Conservation (phyloP, 2,329 filamentous ascomycete species). For the Chrysoporthe puriensis region DNA sequence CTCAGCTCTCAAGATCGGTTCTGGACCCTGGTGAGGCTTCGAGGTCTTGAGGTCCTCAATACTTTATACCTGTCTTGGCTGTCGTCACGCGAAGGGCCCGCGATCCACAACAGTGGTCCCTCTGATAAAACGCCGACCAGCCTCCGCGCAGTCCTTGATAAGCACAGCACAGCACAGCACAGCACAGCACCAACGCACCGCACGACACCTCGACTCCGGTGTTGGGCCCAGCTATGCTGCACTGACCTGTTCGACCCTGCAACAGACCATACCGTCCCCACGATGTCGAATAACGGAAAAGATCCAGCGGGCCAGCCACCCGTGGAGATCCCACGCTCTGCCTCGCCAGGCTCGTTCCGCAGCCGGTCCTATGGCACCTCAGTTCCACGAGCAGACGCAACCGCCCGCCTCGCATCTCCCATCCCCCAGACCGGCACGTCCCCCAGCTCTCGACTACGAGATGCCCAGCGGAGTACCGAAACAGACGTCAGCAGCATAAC, state of each 20-base stretch:
- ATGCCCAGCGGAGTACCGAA: conserved; percentile 43
- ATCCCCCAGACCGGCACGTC: conserved; percentile 46
- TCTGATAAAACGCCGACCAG: conserved; percentile 5
- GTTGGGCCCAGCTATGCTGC: conserved; percentile 11
- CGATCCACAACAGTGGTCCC: conserved; percentile 10
- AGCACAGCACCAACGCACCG: conserved; percentile 11
- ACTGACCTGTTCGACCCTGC: conserved; percentile 5
- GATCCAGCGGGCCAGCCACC: conserved; percentile 37
- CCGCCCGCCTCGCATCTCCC: conserved; percentile 64
- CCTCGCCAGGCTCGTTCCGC: conserved; percentile 51
- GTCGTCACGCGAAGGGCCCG: conserved; percentile 3
- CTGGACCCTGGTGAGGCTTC: neutral
- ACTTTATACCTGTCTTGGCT: neutral
- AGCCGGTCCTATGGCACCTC: conserved; percentile 55
- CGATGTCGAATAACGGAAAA: conserved; percentile 36
- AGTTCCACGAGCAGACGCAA: conserved; percentile 61
- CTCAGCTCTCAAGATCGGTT: neutral
- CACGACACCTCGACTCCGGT: conserved; percentile 14
- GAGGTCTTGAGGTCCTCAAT: neutral
- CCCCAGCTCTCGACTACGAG: conserved; percentile 27
- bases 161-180: conserved; percentile 8
- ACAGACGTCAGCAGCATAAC: conserved; percentile 39
- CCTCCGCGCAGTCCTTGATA: conserved; percentile 6
- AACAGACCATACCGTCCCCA: conserved; percentile 7
- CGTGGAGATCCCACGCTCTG: conserved; percentile 46